A percentile compares a stretch with the other conserved stretches of the same genome.
phyloP scores from a whole-genome alignment of 768 basidiomycete species.

The Phaeotremella fagi region DNA sequence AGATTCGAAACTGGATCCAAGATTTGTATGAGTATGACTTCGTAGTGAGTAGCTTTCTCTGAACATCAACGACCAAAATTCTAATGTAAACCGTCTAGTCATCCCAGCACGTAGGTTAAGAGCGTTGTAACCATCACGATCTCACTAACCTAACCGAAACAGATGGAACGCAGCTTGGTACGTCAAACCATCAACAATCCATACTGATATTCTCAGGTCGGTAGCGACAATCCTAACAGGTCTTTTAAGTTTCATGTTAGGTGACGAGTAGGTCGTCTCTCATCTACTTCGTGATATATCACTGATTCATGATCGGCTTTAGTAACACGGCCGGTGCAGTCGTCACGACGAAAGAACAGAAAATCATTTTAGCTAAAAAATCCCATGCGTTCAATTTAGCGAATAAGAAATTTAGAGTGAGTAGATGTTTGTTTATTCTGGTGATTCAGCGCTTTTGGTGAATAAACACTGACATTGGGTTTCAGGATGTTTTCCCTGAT shows the following conservation, averaged over 20 bases:
- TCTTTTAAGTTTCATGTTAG: slow-evolving; percentile 51
- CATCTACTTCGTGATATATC: not conserved
- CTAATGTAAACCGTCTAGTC: slow-evolving; percentile 16
- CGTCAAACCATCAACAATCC: not conserved
- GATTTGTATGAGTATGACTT: slow-evolving; percentile 91
- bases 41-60: slow-evolving; percentile 35
- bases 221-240: slow-evolving; percentile 74
- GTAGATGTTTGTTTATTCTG: slow-evolving; percentile 1
- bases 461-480: not conserved
- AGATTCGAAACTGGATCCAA: slow-evolving; percentile 53
- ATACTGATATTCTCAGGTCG: slow-evolving; percentile 11
- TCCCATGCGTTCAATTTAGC: slow-evolving; percentile 82
- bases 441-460: no score
- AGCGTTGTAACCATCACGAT: no score
- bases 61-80: not conserved
- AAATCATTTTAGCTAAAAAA: slow-evolving; percentile 65
- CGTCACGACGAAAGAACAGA: slow-evolving; percentile 71
- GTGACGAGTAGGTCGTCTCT: slow-evolving; percentile 27
- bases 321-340: slow-evolving; percentile 90
- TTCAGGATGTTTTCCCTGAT: slow-evolving; percentile 75
- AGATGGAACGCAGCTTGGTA: slow-evolving; percentile 46
- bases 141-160: no score
- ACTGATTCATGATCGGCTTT: no score
- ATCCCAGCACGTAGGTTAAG: slow-evolving; percentile 38
- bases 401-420: slow-evolving; percentile 65